Conservation (phyloP, 805 yeast genomes). For the Danielozyma ontarioensis region DNA sequence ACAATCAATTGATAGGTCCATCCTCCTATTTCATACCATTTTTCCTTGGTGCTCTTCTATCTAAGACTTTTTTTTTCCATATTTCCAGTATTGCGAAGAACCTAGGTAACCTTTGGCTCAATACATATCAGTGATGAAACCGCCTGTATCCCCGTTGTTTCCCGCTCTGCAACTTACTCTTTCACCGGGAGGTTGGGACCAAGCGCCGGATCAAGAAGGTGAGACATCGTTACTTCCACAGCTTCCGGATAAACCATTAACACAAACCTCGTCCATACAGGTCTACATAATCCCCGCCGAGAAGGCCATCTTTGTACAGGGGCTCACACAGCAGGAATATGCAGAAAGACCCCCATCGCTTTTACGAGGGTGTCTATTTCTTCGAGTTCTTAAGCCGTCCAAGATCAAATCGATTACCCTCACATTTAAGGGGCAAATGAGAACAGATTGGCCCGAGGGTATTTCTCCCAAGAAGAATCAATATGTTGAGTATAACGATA, state of each 20-base stretch:
- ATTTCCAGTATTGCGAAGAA: too few relatives aligned
- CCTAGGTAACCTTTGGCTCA: too few relatives aligned
- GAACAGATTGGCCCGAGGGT: constrained; percentile 98
- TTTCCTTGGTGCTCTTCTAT: too few relatives aligned
- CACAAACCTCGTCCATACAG: constrained; percentile 61
- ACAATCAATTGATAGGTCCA: too few relatives aligned
- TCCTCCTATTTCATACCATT: too few relatives aligned
- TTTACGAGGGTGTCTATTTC: constrained; percentile 71
- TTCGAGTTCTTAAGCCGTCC: constrained; percentile 66
- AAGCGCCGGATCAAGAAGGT: constrained; percentile 2
- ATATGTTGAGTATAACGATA: constrained; percentile 56
- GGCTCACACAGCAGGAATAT: constrained; percentile 65
- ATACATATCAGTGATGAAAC: too few relatives aligned
- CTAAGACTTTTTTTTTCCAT: too few relatives aligned
- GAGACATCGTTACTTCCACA: constrained; percentile 2
- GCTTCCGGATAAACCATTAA: constrained; percentile 48
- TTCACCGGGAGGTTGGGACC: constrained; percentile 1
- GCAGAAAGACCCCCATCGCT: constrained; percentile 68
- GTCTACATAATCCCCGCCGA: constrained; percentile 76
- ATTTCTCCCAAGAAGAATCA: constrained; percentile 83
- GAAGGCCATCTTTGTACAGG: constrained; percentile 73
- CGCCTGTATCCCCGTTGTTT: constrained; percentile 22
- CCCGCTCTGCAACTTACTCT: constrained; percentile 16
- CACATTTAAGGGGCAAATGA: constrained; percentile 59
- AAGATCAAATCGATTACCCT: constrained; percentile 62